phyloP scores from a whole-genome alignment of 768 basidiomycete genomes.

The Tulasnella sp. region DNA sequence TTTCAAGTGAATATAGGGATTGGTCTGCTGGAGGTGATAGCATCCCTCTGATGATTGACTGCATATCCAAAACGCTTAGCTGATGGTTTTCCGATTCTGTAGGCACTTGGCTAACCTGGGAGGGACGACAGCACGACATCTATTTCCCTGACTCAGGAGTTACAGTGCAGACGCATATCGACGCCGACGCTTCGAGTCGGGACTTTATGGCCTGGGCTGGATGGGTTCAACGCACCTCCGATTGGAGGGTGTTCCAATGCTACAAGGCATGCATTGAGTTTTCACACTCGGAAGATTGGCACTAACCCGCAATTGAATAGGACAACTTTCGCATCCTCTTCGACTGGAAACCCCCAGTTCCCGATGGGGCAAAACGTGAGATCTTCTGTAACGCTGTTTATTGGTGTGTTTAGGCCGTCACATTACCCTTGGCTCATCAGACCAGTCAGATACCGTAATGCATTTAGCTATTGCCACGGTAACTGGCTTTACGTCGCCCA shows the following conservation, averaged over 20 bases:
- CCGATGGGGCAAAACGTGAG: neutral
- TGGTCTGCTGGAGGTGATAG: neutral
- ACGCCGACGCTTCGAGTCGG: neutral
- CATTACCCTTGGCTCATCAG: no score
- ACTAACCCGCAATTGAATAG: neutral
- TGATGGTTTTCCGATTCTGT: neutral
- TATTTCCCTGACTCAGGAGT: neutral
- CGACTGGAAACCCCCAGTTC: neutral
- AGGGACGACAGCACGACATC: neutral
- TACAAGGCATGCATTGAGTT: neutral
- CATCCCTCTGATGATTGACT: neutral
- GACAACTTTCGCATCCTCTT: neutral
- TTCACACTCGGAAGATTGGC: neutral
- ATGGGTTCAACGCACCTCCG: neutral
- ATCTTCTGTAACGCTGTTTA: neutral
- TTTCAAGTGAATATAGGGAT: neutral
- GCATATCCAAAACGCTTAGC: neutral
- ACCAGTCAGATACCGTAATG: no score
- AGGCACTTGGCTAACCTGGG: conserved; percentile 1
- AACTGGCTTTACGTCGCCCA: no score
- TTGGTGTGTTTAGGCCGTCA: neutral
- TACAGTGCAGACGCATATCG: neutral
- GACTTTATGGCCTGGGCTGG: neutral
- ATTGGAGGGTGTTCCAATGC: neutral
- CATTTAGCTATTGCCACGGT: no score